Base-by-base conservation (phyloP, 345 rosid species). In the Syzygium jambos region DNA sequence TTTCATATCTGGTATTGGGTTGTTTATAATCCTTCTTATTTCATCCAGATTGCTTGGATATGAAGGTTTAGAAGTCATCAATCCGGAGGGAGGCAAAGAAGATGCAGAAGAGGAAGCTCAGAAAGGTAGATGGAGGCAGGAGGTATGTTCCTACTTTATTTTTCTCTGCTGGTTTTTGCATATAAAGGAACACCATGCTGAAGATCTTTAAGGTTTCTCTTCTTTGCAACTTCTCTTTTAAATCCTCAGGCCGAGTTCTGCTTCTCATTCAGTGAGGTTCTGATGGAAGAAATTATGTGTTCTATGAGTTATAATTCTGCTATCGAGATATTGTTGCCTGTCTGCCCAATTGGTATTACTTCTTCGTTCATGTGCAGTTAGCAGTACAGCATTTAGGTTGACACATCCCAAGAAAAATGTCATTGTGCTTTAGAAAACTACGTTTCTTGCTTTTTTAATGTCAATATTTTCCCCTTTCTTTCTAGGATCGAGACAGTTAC, bases 1-100 rank as follows among this genome's bases (percentile, higher is more conserved):
- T 38, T 73, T 13, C 7, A 73, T 25, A 68, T 53, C 21, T 77
- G 51, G 29, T 38, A 51, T 34, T 38, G 80, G 80, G 49, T 19
- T 38, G 49, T 73, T 55, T 56, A 61, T 84, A 17, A 65, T 41
- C 85, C 27, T 63, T 34, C 56, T 52, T 53, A 21, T 38, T 78
- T 55, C 53, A 43, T 87, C 51, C 92, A 97, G 97, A 53, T 55
- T 94, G 68, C 89, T 92, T 78, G 93, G 93, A 85, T 92, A 97
- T 88, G 99, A 96, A 94, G 98, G 95, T 19, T 88, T 97, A 86
- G 99, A 97, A 92, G 98, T 97, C 54, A 92, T 97, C 57, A 96
- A 97, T 91, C 99, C 99, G 16, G 99, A 97, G 65, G 99, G 98
- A 91, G 98, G 97, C 84, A 95, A 94, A 73, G 99, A 97, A 91